Conservation (phyloP, 306 rosid genomes). For the Corylus avellana region DNA sequence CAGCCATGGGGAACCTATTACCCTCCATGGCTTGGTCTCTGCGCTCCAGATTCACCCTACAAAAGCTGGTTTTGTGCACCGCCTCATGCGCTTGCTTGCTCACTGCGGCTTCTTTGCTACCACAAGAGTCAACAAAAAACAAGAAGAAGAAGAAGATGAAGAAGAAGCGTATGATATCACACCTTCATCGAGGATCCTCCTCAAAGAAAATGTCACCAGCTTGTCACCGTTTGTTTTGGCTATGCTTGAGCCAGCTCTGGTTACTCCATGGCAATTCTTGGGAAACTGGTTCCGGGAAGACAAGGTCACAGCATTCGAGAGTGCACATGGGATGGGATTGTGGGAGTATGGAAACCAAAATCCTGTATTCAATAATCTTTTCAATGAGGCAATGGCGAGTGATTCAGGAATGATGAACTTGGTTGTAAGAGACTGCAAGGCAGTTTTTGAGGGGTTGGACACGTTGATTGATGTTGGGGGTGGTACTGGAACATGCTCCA, state of each 20-base stretch:
- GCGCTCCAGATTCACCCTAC: slow-evolving; percentile 40
- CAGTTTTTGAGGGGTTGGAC: slow-evolving; percentile 45
- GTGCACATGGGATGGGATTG: slow-evolving; percentile 30
- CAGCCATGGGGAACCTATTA: slow-evolving; percentile 45
- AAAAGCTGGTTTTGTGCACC: slow-evolving; percentile 15
- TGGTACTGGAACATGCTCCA: slow-evolving; percentile 23
- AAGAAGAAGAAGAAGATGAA: background rate
- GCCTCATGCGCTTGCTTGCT: slow-evolving; percentile 43
- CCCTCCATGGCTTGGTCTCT: slow-evolving; percentile 37
- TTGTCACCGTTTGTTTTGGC: slow-evolving; percentile 9
- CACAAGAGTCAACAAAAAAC: slow-evolving; percentile 3
- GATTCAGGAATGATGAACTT: slow-evolving; percentile 52
- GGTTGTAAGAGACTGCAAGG: slow-evolving; percentile 29
- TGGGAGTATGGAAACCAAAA: slow-evolving; percentile 34
- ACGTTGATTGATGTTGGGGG: slow-evolving; percentile 45
- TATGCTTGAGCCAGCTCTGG: slow-evolving; percentile 15
- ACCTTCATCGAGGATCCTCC: slow-evolving; percentile 47
- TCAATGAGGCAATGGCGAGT: slow-evolving; percentile 40
- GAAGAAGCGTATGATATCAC: slow-evolving; percentile 41
- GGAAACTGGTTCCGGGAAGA: slow-evolving; percentile 35
- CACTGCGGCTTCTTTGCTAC: slow-evolving; percentile 41
- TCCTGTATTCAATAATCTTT: slow-evolving; percentile 7
- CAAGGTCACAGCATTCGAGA: slow-evolving; percentile 29
- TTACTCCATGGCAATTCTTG: slow-evolving; percentile 35
- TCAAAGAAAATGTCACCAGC: slow-evolving; percentile 27